Conservation (phyloP, 345 rosid species). For the Eucalyptus erythrocorys region DNA sequence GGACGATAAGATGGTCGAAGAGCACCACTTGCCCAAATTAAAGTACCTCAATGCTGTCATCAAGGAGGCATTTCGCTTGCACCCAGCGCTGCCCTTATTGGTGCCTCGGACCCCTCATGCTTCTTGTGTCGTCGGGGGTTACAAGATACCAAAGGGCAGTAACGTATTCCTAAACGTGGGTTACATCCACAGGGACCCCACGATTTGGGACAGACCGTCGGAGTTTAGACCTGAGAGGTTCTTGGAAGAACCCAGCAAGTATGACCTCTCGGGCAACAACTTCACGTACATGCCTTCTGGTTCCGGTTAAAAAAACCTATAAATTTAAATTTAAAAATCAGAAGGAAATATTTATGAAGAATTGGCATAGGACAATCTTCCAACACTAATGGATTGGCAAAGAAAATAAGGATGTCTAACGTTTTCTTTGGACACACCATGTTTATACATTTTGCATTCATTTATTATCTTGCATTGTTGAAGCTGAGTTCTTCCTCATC, state of each 20-base stretch:
- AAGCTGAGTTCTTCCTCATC: too few relatives aligned
- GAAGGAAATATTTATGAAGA: too few relatives aligned
- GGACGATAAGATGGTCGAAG: conserved; percentile 24
- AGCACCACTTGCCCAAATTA: conserved; percentile 25
- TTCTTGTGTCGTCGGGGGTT: conserved; percentile 19
- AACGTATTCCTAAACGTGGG: conserved; percentile 25
- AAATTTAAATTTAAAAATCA: too few relatives aligned
- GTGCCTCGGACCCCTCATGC: conserved; percentile 22
- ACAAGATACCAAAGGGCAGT: conserved; percentile 29
- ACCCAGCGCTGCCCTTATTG: conserved; percentile 37
- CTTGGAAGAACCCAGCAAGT: conserved; percentile 1
- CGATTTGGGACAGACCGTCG: conserved; percentile 30
- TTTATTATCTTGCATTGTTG: too few relatives aligned
- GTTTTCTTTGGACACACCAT: conserved; percentile 8
- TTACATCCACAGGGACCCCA: conserved; percentile 49
- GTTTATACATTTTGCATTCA: too few relatives aligned
- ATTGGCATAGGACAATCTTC: too few relatives aligned
- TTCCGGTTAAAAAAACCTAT: too few relatives aligned
- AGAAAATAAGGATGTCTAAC: conserved; percentile 18
- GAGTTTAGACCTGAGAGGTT: conserved; percentile 40
- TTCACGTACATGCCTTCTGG: conserved; percentile 36
- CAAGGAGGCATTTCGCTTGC: conserved; percentile 32
- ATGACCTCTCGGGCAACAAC: conserved; percentile 20
- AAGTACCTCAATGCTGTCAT: conserved; percentile 23
- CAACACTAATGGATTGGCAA: too few relatives aligned